Conservation (phyloP, 2,329 filamentous ascomycete genomes). For the Claviceps purpurea region DNA sequence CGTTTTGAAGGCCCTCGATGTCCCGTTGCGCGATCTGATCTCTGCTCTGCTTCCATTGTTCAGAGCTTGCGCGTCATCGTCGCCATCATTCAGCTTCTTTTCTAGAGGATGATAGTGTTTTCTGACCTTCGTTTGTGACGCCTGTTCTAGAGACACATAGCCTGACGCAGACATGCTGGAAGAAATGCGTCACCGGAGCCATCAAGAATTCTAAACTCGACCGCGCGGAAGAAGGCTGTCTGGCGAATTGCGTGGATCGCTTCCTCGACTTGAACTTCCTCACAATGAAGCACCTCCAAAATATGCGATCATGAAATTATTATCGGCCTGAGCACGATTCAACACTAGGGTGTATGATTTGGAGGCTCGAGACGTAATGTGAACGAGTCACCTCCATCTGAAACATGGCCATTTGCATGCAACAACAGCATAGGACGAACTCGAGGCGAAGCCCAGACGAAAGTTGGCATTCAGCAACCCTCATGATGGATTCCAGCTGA, state of each 20-base stretch:
- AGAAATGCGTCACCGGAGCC: constrained; percentile 71
- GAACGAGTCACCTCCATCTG: background rate
- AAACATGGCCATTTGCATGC: too few relatives aligned
- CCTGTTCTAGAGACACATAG: constrained; percentile 34
- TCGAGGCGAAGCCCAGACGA: too few relatives aligned
- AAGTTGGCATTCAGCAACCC: too few relatives aligned
- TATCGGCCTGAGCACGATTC: background rate
- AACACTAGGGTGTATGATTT: background rate
- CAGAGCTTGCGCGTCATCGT: too few relatives aligned
- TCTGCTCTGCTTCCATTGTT: background rate
- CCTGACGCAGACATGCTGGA: constrained; percentile 72
- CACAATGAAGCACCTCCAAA: constrained; percentile 75
- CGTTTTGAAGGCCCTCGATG: background rate
- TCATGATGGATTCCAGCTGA: too few relatives aligned
- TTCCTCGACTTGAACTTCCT: constrained; percentile 82
- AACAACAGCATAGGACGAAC: too few relatives aligned
- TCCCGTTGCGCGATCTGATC: background rate
- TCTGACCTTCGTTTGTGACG: background rate
- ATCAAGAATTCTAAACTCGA: constrained; percentile 65
- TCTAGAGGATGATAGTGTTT: background rate
- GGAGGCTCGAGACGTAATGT: background rate
- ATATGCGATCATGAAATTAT: constrained; percentile 25
- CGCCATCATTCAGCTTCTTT: too few relatives aligned
- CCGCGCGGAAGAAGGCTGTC: constrained; percentile 64
- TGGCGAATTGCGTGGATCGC: constrained; percentile 85